Percentiles rank a stretch among this genome's conserved stretches.
Conservation (phyloP, 305 asterid species). For the Fraxinus nigra region DNA sequence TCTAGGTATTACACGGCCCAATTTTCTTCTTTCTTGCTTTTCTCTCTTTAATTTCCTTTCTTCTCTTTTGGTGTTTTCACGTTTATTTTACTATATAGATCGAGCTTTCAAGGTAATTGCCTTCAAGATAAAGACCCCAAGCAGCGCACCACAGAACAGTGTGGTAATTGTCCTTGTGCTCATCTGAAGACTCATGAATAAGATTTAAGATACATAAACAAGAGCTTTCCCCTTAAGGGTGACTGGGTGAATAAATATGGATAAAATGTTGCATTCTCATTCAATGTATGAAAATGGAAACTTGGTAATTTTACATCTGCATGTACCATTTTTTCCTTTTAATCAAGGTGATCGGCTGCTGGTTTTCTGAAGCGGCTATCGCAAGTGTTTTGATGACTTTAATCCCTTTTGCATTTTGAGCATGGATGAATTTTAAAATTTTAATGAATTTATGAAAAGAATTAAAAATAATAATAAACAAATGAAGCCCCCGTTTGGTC, state of each 20-base stretch:
- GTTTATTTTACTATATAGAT: conserved; percentile 33
- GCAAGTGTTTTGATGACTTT: background rate
- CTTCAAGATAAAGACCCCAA: conserved; percentile 64
- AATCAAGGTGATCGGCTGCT: background rate
- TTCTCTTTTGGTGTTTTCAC: conserved; percentile 7
- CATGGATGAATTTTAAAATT: background rate
- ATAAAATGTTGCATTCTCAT: conserved; percentile 1
- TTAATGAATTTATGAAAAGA: background rate
- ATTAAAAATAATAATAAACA: background rate
- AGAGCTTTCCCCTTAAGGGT: background rate
- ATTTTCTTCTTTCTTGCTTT: conserved; percentile 2
- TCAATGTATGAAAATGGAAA: background rate
- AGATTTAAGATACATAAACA: background rate
- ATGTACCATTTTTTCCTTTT: background rate
- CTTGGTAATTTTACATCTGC: background rate
- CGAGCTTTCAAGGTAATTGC: conserved; percentile 86
- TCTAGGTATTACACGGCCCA: conserved; percentile 52
- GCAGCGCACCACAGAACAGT: conserved; percentile 73
- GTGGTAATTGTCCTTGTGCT: conserved; percentile 51
- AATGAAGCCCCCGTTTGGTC: no score
- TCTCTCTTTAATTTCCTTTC: background rate
- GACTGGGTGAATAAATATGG: background rate
- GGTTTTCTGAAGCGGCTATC: background rate
- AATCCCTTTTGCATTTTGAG: background rate
- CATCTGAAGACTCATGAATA: background rate